A percentile compares a stretch with the other conserved stretches of the same genome.
phyloP scores from a whole-genome alignment of 345 rosid genomes.

The Euphorbia pulcherrima region DNA sequence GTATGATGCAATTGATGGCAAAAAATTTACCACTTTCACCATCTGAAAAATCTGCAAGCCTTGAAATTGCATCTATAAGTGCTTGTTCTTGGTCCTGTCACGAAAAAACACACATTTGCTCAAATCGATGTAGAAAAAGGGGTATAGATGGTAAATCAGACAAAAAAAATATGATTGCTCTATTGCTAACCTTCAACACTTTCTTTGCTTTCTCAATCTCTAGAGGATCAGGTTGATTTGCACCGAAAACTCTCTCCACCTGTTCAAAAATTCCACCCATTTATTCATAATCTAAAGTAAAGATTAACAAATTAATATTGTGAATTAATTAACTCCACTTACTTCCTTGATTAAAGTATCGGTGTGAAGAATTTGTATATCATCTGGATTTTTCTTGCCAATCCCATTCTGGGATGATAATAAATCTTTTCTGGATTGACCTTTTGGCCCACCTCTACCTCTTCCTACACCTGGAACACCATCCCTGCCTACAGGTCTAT shows the following conservation, averaged over 20 bases:
- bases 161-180: constrained; percentile 11
- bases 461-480: constrained; percentile 47
- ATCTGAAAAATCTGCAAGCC: constrained; percentile 68
- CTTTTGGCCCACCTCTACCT: constrained; percentile 51
- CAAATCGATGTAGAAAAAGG: constrained; percentile 2
- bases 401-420: constrained; percentile 64
- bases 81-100: constrained; percentile 82
- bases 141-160: background rate
- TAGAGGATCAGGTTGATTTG: constrained; percentile 65
- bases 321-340: constrained; percentile 22
- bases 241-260: constrained; percentile 77
- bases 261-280: constrained; percentile 21
- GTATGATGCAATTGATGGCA: background rate
- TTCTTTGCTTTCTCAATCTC: constrained; percentile 81
- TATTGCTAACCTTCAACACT: constrained; percentile 56
- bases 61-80: constrained; percentile 63
- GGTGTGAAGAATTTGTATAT: constrained; percentile 70
- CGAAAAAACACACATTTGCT: constrained; percentile 13
- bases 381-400: constrained; percentile 56
- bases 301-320: constrained; percentile 5
- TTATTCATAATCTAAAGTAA: background rate
- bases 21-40: constrained; percentile 55
- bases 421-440: constrained; percentile 66
- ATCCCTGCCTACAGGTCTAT: constrained; percentile 48
- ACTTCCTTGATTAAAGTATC: constrained; percentile 70